A percentile compares a stretch with the other conserved stretches of the same genome.
Conservation (phyloP, 139 green algal species). For the Chlamydomonas eustigma region DNA sequence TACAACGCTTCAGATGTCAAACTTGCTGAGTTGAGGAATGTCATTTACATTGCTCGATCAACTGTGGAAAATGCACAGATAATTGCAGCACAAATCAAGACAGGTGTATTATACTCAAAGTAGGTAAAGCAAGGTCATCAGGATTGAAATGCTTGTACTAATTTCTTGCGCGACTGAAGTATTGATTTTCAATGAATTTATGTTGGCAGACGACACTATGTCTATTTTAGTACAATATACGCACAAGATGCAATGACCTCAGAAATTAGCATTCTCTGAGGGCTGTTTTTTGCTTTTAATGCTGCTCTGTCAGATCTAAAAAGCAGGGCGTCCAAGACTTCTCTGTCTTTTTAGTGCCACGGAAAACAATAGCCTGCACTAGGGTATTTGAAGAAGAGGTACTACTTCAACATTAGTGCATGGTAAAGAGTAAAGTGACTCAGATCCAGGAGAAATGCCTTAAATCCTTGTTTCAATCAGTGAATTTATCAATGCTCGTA, state of each 20-base stretch:
- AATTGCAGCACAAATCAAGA: constrained; percentile 48
- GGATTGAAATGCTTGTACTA: neutral
- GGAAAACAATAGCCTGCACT: constrained; percentile 63
- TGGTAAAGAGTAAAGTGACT: too few relatives aligned
- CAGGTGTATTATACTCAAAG: neutral
- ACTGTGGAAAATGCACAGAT: constrained; percentile 58
- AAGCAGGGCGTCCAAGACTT: constrained; percentile 40
- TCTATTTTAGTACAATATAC: neutral
- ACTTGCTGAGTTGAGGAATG: constrained; percentile 22
- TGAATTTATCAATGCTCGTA: too few relatives aligned
- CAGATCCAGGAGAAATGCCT: too few relatives aligned
- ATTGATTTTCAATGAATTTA: neutral
- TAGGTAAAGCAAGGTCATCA: neutral
- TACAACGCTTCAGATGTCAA: constrained; percentile 30
- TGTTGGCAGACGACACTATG: neutral
- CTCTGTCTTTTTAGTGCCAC: constrained; percentile 67
- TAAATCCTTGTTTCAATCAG: too few relatives aligned
- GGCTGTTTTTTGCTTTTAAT: neutral
- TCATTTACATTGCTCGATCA: constrained; percentile 57
- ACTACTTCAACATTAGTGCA: too few relatives aligned
- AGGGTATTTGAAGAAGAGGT: constrained; percentile 76
- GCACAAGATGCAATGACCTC: too few relatives aligned
- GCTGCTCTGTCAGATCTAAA: neutral
- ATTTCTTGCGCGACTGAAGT: neutral
- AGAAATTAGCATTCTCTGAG: neutral